Evolutionary conservation across 2,329 filamentous ascomycete species (phyloP), one percentile per base, ranked within the genome.

Genomic region (Epicoccum sorghinum): DNA sequence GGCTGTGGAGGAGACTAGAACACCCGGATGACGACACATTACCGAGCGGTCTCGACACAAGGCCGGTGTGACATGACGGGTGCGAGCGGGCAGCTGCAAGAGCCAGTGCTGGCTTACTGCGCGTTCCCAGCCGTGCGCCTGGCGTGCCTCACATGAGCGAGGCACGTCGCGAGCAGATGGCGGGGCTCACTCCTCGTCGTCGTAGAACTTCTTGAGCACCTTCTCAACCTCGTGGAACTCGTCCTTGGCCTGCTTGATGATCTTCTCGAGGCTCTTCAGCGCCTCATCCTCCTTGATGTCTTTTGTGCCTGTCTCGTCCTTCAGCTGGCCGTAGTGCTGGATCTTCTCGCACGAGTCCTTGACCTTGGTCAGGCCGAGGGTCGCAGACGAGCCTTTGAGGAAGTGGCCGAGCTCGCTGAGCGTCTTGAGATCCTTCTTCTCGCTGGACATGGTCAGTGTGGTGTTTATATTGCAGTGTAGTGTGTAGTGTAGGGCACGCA

Each of bases 341-440:
- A 99, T 97, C 81, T 96, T 92, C 78, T 98, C 93, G 79, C 95
- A 99, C 59, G 86, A 89, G 70, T 97, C 92, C 74, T 91, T 90
- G 67, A 99, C 89, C 75, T 96, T 96, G 68, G 85, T 88, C 50
- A 98, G 84, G 40, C 95, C 95, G 48, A 99, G 84, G 4, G 95
- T 97, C 35, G 95, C 93, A 7, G 93, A 97, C 6, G 93, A 98
- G 56, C 95, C 95, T 79, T 99, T 99, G 65, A 99, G 83, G 79
- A 96, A 99, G 78, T 99, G 95, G 37, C 95, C 95, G 29, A 96
- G 86, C 47, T 85, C 83, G 30, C 91, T 96, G 33, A 98, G 85
- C 62, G 86, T 80, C n/a, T 79, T 75, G 52, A 98, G 85, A 35
- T 96, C 82, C 68, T 84, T 82, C 2, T 83, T 74, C 62, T 85